Percentiles rank a stretch among this genome's conserved stretches.
Evolutionary conservation across 176 grass and related monocot genomes (phyloP).

Genomic region (Leersia perrieri): DNA sequence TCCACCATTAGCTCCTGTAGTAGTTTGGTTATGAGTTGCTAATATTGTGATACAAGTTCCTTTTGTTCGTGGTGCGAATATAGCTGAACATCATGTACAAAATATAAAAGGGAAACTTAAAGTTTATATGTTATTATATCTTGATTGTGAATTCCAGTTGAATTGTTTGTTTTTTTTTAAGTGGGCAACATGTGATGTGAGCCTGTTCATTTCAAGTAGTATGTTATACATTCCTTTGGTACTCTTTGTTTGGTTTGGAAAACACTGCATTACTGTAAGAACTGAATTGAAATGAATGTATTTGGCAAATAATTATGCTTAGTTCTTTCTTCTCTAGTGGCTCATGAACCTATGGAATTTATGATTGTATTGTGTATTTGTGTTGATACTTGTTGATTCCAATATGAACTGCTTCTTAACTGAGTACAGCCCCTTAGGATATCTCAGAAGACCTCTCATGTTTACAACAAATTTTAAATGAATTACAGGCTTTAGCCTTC

Average conservation of each 20-base stretch:
- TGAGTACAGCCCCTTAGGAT: not conserved
- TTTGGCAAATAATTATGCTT: not conserved
- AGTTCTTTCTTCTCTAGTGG: not conserved
- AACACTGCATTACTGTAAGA: not conserved
- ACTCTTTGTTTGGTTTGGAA: not conserved
- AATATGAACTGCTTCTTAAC: not conserved
- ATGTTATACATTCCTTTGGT: not conserved
- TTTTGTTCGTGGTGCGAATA: not conserved
- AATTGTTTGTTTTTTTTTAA: not conserved
- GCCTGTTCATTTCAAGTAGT: not conserved
- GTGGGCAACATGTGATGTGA: not conserved
- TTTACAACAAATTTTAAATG: not conserved
- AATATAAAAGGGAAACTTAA: not conserved
- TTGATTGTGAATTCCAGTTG: not conserved
- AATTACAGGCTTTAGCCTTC: not conserved
- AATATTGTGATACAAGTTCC: not conserved
- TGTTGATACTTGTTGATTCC: not conserved
- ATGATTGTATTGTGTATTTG: not conserved
- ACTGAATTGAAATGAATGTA: not conserved
- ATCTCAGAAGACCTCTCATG: not conserved
- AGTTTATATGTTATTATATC: not conserved
- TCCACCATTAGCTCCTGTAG: not conserved
- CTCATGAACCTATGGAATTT: not conserved
- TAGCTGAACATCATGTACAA: not conserved
- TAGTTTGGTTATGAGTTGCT: not conserved